Base-by-base conservation (phyloP, 805 yeast species). In the Clavispora vitiphila region DNA sequence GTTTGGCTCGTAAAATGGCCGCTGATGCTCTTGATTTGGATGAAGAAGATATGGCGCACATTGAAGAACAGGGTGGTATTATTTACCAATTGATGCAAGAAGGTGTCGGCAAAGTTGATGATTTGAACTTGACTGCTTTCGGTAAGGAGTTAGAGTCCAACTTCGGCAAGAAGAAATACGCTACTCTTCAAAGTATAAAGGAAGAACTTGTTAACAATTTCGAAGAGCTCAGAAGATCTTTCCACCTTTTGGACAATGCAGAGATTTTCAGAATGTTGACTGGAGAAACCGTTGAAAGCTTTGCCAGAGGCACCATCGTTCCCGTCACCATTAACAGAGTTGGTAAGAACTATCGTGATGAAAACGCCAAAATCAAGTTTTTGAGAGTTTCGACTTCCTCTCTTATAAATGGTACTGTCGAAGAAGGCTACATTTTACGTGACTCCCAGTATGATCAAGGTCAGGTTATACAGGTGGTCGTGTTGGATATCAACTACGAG, bases 11-110 rank as follows among this genome's bases (percentile, higher is more conserved):
- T 38, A 93, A 93, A 61, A 93, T 93, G 90, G 98, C 97, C 7
- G 93, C 96, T 1, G 99, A 93, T 69, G 98, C 99, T 2, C 74
- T 93, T 50, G 99, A 91, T 60, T 76, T 90, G 49, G 96, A 89
- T 54, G 99, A 95, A 55, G 98, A 91, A 62, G 96, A 89, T 50
- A 72, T 86, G 56, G 83, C 81, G 2, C 90, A 83, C 42, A 62
- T 83, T 36, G 90, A 87, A 57, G 83, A 81, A 47, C 85, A 83
- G 46, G 93, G 90, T 37, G 90, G 90, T 35, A 86, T 88, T 2
- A 83, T 87, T 47, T 78, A 79, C 46, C 82, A 84, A 58, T 72
- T 88, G 44, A 74, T 80, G 58, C 78, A 77, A 46, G 87, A 81
- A 49, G 86, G 86, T 36, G 83, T 80, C 27, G 75, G 73, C 39